These are phyloP conservation scores for Irpex sp. DNA, from an alignment of 1,284 basidiomycete genomes.

Conservation along the genomic window DNA sequence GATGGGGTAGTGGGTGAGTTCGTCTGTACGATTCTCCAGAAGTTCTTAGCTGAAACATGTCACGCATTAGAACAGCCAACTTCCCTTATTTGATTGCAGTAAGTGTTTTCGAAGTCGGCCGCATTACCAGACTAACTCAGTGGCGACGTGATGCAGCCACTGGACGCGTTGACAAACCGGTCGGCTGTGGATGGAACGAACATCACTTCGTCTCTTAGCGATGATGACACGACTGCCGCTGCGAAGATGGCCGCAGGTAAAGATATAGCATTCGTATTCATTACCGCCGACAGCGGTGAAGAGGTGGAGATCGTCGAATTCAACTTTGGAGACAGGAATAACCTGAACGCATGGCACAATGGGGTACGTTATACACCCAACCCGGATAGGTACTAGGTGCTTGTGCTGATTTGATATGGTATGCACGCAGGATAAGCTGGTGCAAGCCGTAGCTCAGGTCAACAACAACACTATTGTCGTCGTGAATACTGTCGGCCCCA, in stretches of 20 bases:
- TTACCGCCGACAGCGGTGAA: constrained; percentile 48
- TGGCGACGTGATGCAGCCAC: constrained; percentile 26
- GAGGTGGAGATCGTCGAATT: constrained; percentile 62
- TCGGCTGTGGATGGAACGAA: constrained; percentile 36
- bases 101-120: constrained; percentile 29
- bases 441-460: constrained; percentile 27
- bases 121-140: no score
- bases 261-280: constrained; percentile 41
- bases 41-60: neutral
- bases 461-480: constrained; percentile 55
- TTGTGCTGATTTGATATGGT: neutral
- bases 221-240: constrained; percentile 50
- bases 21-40: no score
- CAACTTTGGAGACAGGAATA: constrained; percentile 65
- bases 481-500: constrained; percentile 47
- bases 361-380: constrained; percentile 36
- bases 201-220: constrained; percentile 51
- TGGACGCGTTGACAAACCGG: constrained; percentile 46
- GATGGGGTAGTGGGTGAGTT: constrained; percentile 54
- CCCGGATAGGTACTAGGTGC: no score
- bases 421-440: constrained; percentile 34
- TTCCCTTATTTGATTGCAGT: constrained; percentile 31
- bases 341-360: constrained; percentile 65
- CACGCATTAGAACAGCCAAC: constrained; percentile 22
- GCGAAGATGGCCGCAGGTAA: constrained; percentile 27